Percentiles rank a stretch among this genome's conserved stretches.
These are phyloP conservation scores for Drechslerella stenobrocha DNA, from an alignment of 2,329 filamentous ascomycete genomes.

Conservation along the genomic window DNA sequence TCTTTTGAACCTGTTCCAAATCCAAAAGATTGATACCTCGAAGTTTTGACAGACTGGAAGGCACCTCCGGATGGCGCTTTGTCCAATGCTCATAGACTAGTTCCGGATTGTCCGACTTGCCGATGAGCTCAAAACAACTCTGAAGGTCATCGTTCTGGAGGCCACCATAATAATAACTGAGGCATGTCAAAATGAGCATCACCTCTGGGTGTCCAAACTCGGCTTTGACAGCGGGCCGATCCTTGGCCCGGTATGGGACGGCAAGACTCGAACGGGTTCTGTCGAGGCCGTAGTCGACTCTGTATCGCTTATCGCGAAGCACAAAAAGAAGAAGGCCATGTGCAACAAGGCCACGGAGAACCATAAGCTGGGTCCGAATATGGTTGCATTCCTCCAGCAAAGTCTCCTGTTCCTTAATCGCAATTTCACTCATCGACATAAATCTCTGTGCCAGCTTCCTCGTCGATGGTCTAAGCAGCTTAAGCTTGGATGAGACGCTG, in stretches of 20 bases:
- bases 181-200: conserved; percentile 62
- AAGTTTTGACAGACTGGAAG: conserved; percentile 56
- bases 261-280: conserved; percentile 58
- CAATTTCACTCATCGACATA: conserved; percentile 11
- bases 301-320: conserved; percentile 64
- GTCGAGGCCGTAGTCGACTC: conserved; percentile 67
- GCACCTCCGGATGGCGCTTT: conserved; percentile 54
- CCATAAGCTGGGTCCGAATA: conserved; percentile 55
- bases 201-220: conserved; percentile 68
- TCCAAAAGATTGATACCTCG: conserved; percentile 31
- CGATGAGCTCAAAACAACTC: conserved; percentile 59
- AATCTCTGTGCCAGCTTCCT: neutral
- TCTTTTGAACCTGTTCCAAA: conserved; percentile 56
- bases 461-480: too few species aligned
- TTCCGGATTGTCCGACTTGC: conserved; percentile 61
- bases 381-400: conserved; percentile 10
- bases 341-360: conserved; percentile 64
- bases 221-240: conserved; percentile 60
- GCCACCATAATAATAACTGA: conserved; percentile 64
- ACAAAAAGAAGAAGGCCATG: conserved; percentile 62
- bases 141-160: conserved; percentile 61
- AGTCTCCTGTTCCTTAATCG: conserved; percentile 5
- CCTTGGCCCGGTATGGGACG: conserved; percentile 66
- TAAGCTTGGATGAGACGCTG: conserved; percentile 25
- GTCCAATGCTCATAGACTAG: conserved; percentile 61